phyloP scores from a whole-genome alignment of 495 filamentous ascomycete genomes.

The Penicillium argentinense region DNA sequence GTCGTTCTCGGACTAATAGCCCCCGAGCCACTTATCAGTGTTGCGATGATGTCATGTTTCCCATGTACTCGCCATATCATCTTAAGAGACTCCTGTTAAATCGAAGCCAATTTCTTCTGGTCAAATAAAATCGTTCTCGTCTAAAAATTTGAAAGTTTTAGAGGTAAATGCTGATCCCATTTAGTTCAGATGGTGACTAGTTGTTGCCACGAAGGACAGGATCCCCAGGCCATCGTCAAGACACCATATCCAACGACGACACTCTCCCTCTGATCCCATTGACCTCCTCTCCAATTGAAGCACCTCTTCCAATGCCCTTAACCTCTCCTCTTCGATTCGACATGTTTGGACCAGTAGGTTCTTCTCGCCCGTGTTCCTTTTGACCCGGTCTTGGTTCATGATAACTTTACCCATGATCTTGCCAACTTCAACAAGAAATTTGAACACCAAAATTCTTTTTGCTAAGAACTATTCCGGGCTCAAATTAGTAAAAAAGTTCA shows the following conservation, averaged over 20 bases:
- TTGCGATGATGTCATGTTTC: too few relatives aligned
- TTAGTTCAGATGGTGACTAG: too few relatives aligned
- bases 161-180: too few relatives aligned
- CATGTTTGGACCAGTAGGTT: neutral
- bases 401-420: neutral
- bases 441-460: neutral
- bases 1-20: neutral
- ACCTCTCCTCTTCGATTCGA: neutral
- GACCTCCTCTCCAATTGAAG: neutral
- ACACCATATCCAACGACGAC: neutral
- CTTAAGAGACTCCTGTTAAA: too few relatives aligned
- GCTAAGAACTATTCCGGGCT: neutral
- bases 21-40: neutral
- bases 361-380: neutral
- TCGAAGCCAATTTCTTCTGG: too few relatives aligned
- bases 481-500: neutral
- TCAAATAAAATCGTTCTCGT: too few relatives aligned
- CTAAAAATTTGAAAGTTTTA: too few relatives aligned
- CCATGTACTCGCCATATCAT: too few relatives aligned
- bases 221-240: too few relatives aligned
- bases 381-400: neutral
- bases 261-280: neutral
- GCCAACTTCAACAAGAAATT: neutral
- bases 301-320: neutral
- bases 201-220: too few relatives aligned